phyloP scores from a whole-genome alignment of 2,329 filamentous ascomycete genomes.

The Cladophialophora yegresii region DNA sequence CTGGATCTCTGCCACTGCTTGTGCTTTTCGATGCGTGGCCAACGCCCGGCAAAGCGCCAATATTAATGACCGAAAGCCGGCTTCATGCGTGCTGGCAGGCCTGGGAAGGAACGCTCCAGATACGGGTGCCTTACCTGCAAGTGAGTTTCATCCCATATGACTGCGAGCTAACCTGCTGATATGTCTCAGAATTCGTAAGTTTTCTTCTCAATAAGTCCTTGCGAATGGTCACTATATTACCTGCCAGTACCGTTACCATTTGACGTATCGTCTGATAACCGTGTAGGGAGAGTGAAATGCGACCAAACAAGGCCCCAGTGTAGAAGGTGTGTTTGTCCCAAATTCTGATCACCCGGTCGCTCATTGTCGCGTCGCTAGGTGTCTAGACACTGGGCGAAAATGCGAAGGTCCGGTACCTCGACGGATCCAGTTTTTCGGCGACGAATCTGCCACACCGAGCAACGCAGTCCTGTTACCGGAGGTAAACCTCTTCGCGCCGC shows the following conservation, averaged over 20 bases:
- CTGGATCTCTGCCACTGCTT: not conserved
- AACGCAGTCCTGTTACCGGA: constrained; percentile 24
- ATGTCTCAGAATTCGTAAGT: constrained; percentile 10
- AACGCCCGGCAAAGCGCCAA: not conserved
- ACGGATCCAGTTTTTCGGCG: constrained; percentile 21
- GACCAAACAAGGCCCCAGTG: constrained; percentile 38
- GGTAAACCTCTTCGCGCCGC: constrained; percentile 17
- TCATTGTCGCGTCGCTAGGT: constrained; percentile 16
- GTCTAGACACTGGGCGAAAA: constrained; percentile 33
- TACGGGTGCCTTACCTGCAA: constrained; percentile 36
- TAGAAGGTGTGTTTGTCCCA: constrained; percentile 28
- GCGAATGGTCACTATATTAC: not conserved
- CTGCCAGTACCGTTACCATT: not conserved
- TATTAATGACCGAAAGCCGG: constrained; percentile 7
- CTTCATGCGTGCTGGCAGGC: constrained; percentile 14
- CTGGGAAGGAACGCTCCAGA: constrained; percentile 25
- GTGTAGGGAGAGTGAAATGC: constrained; percentile 38
- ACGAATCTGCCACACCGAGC: not conserved
- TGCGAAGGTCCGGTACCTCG: constrained; percentile 35
- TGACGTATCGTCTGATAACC: constrained; percentile 3
- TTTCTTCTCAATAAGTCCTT: not conserved
- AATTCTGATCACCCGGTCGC: not conserved
- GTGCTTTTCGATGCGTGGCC: not conserved
- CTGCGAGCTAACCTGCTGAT: not conserved
- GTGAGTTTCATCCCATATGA: constrained; percentile 16